phyloP scores from a whole-genome alignment of 148 eudicot species.

The Rhododendron simsii region DNA sequence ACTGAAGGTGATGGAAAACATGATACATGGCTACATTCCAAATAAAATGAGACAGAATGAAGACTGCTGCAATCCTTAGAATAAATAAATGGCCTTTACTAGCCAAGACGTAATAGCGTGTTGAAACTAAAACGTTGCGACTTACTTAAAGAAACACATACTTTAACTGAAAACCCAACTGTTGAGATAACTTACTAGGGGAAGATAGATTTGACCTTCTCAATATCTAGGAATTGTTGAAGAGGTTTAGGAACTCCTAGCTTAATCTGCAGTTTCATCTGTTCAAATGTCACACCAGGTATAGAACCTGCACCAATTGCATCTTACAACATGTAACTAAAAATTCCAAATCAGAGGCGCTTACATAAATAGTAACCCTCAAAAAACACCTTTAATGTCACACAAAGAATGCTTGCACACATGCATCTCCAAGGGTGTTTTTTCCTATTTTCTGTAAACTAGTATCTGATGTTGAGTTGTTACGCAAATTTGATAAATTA shows the following conservation, averaged over 20 bases:
- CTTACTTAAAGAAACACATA: neutral
- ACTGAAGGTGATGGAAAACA: neutral
- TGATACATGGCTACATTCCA: neutral
- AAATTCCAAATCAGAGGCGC: slow-evolving; percentile 3
- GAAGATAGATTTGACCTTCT: slow-evolving; percentile 90
- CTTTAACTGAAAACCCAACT: neutral
- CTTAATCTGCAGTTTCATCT: slow-evolving; percentile 94
- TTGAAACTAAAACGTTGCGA: neutral
- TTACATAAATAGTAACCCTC: neutral
- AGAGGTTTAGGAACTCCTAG: slow-evolving; percentile 89
- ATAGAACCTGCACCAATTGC: slow-evolving; percentile 59
- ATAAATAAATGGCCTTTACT: neutral
- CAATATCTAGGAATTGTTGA: slow-evolving; percentile 63
- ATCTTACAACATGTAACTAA: slow-evolving; percentile 2
- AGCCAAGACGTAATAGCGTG: neutral
- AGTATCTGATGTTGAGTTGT: neutral
- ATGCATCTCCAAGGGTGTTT: neutral
- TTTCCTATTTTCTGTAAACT: neutral
- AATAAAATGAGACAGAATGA: neutral
- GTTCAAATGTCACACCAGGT: slow-evolving; percentile 85
- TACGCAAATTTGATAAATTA: neutral
- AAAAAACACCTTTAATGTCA: neutral
- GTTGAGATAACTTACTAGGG: slow-evolving; percentile 71
- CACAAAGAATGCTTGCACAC: neutral
- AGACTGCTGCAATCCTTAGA: neutral